Evolutionary conservation across 768 basidiomycete genomes (phyloP).

Genomic region (Trametes cubensis): DNA sequence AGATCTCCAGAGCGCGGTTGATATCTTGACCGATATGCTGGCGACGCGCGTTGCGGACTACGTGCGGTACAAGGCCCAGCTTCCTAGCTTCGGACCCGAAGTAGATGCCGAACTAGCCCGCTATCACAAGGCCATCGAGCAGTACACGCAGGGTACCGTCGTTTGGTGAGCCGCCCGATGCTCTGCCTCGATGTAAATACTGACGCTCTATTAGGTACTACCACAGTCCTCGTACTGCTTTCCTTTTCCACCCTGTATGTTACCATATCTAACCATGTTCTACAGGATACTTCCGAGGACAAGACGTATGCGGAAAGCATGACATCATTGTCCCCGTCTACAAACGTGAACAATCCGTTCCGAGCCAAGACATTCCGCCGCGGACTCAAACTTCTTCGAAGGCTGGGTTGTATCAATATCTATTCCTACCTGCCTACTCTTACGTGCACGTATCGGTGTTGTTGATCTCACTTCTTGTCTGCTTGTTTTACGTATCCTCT

Average conservation of each 20-base stretch:
- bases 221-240: not conserved
- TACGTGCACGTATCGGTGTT: not conserved
- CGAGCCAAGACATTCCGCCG: no score
- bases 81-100: slow-evolving; percentile 40
- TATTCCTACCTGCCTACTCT: no score
- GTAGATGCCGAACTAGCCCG: slow-evolving; percentile 38
- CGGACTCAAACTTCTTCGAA: no score
- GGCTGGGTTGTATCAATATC: no score
- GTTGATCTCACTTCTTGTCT: not conserved
- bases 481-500: slow-evolving; percentile 6
- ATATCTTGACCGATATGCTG: slow-evolving; percentile 43
- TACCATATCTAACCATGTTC: not conserved
- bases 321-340: slow-evolving; percentile 21
- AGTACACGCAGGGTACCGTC: slow-evolving; percentile 43
- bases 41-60: slow-evolving; percentile 40
- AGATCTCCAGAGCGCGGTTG: slow-evolving; percentile 39
- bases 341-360: not conserved
- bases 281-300: slow-evolving; percentile 24
- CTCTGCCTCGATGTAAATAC: no score
- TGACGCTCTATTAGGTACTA: slow-evolving; percentile 32
- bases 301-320: slow-evolving; percentile 15
- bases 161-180: slow-evolving; percentile 30
- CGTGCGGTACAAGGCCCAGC: slow-evolving; percentile 33
- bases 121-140: slow-evolving; percentile 41
- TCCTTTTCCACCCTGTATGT: no score